Evolutionary conservation across 345 rosid species (phyloP), one percentile per base, ranked within the genome.

Genomic region (Melaleuca quinquenervia): DNA sequence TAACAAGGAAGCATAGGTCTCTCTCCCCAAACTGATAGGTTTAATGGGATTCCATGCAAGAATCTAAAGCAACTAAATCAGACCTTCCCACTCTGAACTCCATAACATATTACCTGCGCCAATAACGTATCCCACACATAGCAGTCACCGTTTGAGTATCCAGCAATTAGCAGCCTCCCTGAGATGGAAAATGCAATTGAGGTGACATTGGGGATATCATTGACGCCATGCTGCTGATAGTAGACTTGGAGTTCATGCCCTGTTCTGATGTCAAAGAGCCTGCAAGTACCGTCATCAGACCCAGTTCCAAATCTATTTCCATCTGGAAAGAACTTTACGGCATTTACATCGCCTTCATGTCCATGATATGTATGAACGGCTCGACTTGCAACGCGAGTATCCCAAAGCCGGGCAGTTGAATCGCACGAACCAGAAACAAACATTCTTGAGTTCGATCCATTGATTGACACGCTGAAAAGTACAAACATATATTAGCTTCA

Each of bases 351-450:
- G 91, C 94, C 96, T 87, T 95, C 93, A 11, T 98, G 99, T 85
- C 99, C 99, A 87, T 98, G 95, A 89, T 95, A 98, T 3, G 96
- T 94, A 32, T 91, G 94, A 74, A 91, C 94, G n/a, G 99, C 99
- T 90, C 96, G 90, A 93, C 99, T 96, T 82, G 99, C 98, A 91
- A 90, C 98, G 55, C 99, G 99, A 84, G 98, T 94, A 88, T 96
- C 99, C 99, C 99, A 97, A 85, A 94, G 88, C 56, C 96, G 93
- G 85, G 97, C 98, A 87, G 99, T 95, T 70, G 92, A 55, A 89
- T 98, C 99, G 44, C 98, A 96, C 8, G 99, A 96, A 90, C 99
- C 99, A 89, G 99, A 95, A 88, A 98, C 93, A 84, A 98, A 98
- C 91, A 89, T 75, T 86, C 94, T 95, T 82, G 98, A 92, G 92